Evolutionary conservation across 805 yeast species (phyloP).

Genomic region (Yarrowia sp.): DNA sequence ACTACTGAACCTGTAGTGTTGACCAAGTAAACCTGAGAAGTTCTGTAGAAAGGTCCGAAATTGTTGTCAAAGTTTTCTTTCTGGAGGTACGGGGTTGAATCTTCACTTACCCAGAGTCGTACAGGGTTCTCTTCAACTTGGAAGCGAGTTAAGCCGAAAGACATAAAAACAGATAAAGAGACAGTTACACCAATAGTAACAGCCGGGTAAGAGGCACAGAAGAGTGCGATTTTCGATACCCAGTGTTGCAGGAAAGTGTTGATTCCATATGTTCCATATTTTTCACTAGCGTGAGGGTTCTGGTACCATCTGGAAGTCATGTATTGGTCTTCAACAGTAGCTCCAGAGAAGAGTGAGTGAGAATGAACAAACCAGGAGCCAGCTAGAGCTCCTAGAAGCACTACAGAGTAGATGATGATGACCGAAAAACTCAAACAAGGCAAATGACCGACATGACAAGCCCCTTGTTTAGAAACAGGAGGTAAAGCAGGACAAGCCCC

Average conservation of each 20-base stretch:
- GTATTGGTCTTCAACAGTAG: not conserved
- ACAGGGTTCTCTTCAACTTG: constrained; percentile 76
- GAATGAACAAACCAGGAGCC: constrained; percentile 12
- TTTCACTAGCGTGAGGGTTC: constrained; percentile 28
- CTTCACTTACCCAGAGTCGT: constrained; percentile 84
- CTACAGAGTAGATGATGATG: constrained; percentile 47
- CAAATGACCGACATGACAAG: constrained; percentile 57
- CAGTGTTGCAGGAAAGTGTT: constrained; percentile 49
- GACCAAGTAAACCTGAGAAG: constrained; percentile 76
- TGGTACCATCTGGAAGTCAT: constrained; percentile 12
- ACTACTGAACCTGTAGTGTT: constrained; percentile 69
- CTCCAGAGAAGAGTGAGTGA: constrained; percentile 6
- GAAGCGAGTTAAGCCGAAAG: constrained; percentile 49
- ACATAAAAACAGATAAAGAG: constrained; percentile 42
- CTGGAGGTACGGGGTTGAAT: constrained; percentile 65
- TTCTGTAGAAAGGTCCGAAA: constrained; percentile 90
- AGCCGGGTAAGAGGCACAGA: constrained; percentile 63
- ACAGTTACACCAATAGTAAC: constrained; percentile 49
- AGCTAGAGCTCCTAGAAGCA: constrained; percentile 31
- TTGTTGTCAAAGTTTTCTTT: constrained; percentile 67
- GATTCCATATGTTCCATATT: constrained; percentile 42
- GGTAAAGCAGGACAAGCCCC: constrained; percentile 71
- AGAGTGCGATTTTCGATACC: constrained; percentile 53
- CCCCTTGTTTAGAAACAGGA: constrained; percentile 41
- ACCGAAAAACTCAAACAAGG: constrained; percentile 75